These are phyloP conservation scores for Globisporangium polare DNA, from an alignment of 352 stramenopile species.

Conservation along the genomic window DNA sequence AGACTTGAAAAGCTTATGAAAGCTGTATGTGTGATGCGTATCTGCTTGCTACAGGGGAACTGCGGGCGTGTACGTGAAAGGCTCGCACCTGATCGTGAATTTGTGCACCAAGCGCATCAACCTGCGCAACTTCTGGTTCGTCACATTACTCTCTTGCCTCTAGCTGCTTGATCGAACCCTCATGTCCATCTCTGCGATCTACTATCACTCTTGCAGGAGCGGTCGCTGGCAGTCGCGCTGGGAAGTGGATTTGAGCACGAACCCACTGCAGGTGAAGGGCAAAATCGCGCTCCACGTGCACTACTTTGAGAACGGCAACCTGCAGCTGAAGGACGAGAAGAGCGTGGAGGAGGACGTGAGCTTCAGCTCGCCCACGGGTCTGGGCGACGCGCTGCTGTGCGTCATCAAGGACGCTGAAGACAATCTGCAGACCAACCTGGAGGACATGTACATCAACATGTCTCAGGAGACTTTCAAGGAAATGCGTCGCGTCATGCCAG, in stretches of 20 bases:
- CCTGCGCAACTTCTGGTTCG: slow-evolving; percentile 85
- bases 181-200: neutral
- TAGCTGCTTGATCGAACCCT: neutral
- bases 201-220: slow-evolving; percentile 23
- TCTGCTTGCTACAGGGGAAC: slow-evolving; percentile 42
- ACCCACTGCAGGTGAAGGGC: slow-evolving; percentile 46
- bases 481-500: slow-evolving; percentile 94
- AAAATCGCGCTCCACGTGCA: slow-evolving; percentile 87
- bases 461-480: slow-evolving; percentile 92
- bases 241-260: slow-evolving; percentile 58
- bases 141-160: neutral
- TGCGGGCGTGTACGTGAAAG: slow-evolving; percentile 72
- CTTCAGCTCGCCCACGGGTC: slow-evolving; percentile 29
- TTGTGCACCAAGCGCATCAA: slow-evolving; percentile 86
- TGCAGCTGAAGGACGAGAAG: slow-evolving; percentile 89
- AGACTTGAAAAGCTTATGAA: too few relatives aligned
- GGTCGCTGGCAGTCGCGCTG: slow-evolving; percentile 81
- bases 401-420: slow-evolving; percentile 82
- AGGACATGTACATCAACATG: slow-evolving; percentile 96
- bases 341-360: slow-evolving; percentile 51
- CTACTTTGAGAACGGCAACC: slow-evolving; percentile 96
- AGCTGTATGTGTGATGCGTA: neutral
- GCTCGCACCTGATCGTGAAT: slow-evolving; percentile 63
- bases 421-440: slow-evolving; percentile 84
- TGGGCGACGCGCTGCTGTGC: slow-evolving; percentile 66